Conservation (phyloP, 768 basidiomycete species). For the Russula brevipes region DNA sequence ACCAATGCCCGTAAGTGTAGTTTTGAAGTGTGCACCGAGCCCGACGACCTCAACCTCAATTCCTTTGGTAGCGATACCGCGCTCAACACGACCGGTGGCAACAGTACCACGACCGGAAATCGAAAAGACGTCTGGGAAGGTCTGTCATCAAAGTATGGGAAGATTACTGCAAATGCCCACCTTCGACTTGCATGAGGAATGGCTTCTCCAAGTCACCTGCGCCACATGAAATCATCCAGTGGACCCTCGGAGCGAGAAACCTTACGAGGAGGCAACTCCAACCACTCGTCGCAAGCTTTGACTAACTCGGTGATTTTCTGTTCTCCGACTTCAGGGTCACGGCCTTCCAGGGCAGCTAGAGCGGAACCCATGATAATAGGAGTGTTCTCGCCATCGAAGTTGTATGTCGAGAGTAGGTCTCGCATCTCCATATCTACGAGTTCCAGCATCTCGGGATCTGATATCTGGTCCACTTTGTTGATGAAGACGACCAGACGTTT, state of each 20-base stretch:
- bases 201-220: constrained; percentile 95
- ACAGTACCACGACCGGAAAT: constrained; percentile 99
- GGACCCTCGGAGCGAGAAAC: constrained; percentile 14
- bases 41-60: constrained; percentile 92
- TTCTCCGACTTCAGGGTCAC: constrained; percentile 71
- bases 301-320: constrained; percentile 79
- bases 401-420: constrained; percentile 85
- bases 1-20: constrained; percentile 93
- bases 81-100: constrained; percentile 92
- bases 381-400: constrained; percentile 94
- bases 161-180: constrained; percentile 32
- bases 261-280: constrained; percentile 87
- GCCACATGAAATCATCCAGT: constrained; percentile 3
- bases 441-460: constrained; percentile 97
- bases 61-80: constrained; percentile 87
- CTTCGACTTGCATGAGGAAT: constrained; percentile 93
- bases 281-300: constrained; percentile 86
- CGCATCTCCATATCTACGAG: constrained; percentile 99
- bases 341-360: constrained; percentile 87
- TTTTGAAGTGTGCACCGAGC: constrained; percentile 75
- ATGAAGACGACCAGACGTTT: constrained; percentile 98
- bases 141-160: neutral
- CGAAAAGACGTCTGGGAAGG: constrained; percentile 78
- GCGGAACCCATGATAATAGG: constrained; percentile 99
- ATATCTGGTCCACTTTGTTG: constrained; percentile 97